These are phyloP conservation scores for Leccinum variicolor DNA, from an alignment of 768 basidiomycete genomes.

Conservation along the genomic window DNA sequence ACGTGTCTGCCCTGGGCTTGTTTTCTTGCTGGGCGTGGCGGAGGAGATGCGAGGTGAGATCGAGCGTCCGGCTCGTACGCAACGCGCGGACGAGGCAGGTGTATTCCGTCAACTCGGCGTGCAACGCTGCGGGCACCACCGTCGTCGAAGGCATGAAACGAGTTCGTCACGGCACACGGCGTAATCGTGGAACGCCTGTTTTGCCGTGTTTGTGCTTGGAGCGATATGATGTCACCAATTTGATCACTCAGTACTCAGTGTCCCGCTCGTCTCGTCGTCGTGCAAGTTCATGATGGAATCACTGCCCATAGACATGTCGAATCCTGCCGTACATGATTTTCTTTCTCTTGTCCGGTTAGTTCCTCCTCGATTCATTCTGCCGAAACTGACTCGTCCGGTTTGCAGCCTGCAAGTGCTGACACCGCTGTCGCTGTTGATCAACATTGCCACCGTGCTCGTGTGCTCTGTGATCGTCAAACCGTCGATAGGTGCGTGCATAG, in stretches of 20 bases:
- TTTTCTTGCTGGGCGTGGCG: conserved; percentile 33
- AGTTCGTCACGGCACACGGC: neutral
- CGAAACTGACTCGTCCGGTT: neutral
- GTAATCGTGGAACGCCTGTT: neutral
- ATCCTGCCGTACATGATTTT: conserved; percentile 64
- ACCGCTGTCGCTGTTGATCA: conserved; percentile 78
- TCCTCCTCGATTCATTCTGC: neutral
- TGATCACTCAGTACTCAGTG: no score
- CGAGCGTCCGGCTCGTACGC: conserved; percentile 53
- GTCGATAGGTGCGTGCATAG: conserved; percentile 42
- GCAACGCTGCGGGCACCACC: conserved; percentile 50
- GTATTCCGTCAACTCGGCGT: conserved; percentile 67
- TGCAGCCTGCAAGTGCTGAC: conserved; percentile 79
- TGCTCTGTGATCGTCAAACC: conserved; percentile 69
- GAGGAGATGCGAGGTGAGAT: conserved; percentile 53
- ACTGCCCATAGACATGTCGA: conserved; percentile 54
- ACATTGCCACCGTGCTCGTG: conserved; percentile 67
- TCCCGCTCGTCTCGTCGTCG: neutral
- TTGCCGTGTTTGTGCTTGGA: neutral
- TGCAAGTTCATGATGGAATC: conserved; percentile 41
- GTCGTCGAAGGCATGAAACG: neutral
- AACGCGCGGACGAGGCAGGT: conserved; percentile 61
- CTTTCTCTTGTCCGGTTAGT: conserved; percentile 58
- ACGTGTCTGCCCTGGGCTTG: conserved; percentile 29
- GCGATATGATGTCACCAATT: conserved; percentile 16